Base-by-base conservation (phyloP, 1,139 yeast genomes). In the Scheffersomyces quercinus region DNA sequence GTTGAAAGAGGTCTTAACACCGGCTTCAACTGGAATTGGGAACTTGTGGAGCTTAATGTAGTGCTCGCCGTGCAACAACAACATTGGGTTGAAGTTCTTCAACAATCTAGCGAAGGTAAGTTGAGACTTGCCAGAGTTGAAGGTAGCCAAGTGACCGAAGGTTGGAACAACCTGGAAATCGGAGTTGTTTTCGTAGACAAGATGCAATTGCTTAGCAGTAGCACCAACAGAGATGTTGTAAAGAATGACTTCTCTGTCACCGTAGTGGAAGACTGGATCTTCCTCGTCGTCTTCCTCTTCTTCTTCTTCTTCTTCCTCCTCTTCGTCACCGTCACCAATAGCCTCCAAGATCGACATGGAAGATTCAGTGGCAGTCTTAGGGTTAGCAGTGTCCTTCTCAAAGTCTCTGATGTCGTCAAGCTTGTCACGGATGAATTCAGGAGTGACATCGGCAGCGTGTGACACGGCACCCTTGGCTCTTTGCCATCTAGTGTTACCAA, bases 151-250 rank as follows among this genome's bases (percentile, higher is more conserved):
- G 50, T 90, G 96, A 49, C 96, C 97, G 66, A 85, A 90, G 3
- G 97, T 80, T 50, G 98, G 97, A 43, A 93, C 67, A n/a, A 86
- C 95, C 61, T 88, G 90, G 75, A 93, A 93, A 54, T 88, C 82
- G 14, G 76, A 71, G 57, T 79, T 79, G 56, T 83, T 81, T 69
- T 93, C 99, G 65, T 85, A 93, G 20, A 81, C 82, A 64, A 87
- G 89, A 61, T 86, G 74, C 60, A 90, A 77, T 59, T 93, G 96
- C 42, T 76, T 75, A 37, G 89, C 81, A 38, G 75, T 82, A 39
- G 97, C 95, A 57, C 98, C 98, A 49, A 93, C 75, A 36, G 96
- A 95, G 48, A 93, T 64, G 71, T 93, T 93, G 75, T 93, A 93
- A 50, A 93, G 75, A 53, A 90, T 86, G 46, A 83, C 81, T 61